Evolutionary conservation across 2,329 filamentous ascomycete species (phyloP).

Genomic region (Pseudopithomyces maydicus): DNA sequence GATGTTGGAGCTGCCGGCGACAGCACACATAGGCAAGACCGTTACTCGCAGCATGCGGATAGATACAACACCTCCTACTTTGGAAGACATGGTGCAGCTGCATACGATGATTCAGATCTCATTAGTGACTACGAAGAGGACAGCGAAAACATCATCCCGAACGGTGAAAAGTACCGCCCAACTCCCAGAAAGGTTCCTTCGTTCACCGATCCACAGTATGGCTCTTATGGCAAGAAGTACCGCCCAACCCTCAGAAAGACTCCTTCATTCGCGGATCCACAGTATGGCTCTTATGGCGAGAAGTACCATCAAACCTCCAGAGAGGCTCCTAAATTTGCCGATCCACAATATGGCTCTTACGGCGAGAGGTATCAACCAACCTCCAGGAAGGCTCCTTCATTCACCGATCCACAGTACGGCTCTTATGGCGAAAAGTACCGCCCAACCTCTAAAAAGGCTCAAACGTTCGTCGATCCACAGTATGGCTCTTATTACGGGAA

Average conservation of each 20-base stretch:
- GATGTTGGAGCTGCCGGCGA: neutral
- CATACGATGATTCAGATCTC: neutral
- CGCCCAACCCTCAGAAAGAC: neutral
- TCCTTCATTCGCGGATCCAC: too few relatives aligned
- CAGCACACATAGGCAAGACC: too few relatives aligned
- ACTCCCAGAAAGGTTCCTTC: neutral
- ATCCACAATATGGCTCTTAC: too few relatives aligned
- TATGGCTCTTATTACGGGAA: neutral
- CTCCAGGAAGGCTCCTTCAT: too few relatives aligned
- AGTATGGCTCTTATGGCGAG: too few relatives aligned
- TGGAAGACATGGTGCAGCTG: neutral
- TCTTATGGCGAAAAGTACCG: too few relatives aligned
- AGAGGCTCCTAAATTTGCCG: neutral
- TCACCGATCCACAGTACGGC: too few relatives aligned
- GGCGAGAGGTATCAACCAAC: too few relatives aligned
- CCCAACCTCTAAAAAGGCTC: neutral
- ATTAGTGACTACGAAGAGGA: neutral
- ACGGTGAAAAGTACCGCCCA: too few relatives aligned
- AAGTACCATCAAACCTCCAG: too few relatives aligned
- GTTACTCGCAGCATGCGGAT: too few relatives aligned
- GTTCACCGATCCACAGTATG: neutral
- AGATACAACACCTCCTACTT: neutral
- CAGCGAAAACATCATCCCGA: neutral
- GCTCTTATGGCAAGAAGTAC: neutral
- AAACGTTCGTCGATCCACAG: too few relatives aligned